These are phyloP conservation scores for Fusarium heterosporum DNA, from an alignment of 2,329 filamentous ascomycete genomes.

Conservation along the genomic window DNA sequence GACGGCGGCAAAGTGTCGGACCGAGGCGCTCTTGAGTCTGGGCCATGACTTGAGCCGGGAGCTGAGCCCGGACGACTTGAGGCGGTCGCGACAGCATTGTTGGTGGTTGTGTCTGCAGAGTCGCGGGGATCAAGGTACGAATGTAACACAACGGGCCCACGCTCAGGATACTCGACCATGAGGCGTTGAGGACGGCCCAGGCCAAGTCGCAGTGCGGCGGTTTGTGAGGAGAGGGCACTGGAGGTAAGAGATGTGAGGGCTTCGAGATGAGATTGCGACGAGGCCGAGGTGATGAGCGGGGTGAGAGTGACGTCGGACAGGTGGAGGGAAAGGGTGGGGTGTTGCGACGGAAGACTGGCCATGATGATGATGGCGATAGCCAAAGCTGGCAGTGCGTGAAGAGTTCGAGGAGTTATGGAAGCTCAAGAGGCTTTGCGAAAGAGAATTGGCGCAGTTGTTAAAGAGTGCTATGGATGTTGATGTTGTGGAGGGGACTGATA, in stretches of 20 bases:
- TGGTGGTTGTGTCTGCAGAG: conserved; percentile 27
- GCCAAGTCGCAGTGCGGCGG: conserved; percentile 64
- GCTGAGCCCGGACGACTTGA: conserved; percentile 31
- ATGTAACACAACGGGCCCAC: conserved; percentile 57
- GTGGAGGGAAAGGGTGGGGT: conserved; percentile 66
- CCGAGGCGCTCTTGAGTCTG: conserved; percentile 27
- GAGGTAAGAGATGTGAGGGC: conserved; percentile 66
- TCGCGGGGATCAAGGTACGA: conserved; percentile 60
- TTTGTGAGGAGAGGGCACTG: conserved; percentile 64
- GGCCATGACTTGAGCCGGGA: conserved; percentile 31
- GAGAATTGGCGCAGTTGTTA: conserved; percentile 12
- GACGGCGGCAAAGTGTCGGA: conserved; percentile 25
- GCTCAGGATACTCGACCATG: conserved; percentile 66
- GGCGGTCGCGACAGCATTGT: conserved; percentile 20
- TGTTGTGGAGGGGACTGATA: conserved; percentile 15
- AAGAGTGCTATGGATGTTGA: conserved; percentile 26
- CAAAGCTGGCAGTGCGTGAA: conserved; percentile 5
- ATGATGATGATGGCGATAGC: conserved; percentile 44
- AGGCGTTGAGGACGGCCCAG: conserved; percentile 67
- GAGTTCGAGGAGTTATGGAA: background rate
- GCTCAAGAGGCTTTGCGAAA: background rate
- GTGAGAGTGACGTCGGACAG: conserved; percentile 68
- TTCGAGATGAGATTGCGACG: conserved; percentile 57
- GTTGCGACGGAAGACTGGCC: conserved; percentile 58
- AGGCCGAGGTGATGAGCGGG: conserved; percentile 67